These are phyloP conservation scores for Hypoxylon cercidicola DNA, from an alignment of 495 filamentous ascomycete species.

Conservation along the genomic window DNA sequence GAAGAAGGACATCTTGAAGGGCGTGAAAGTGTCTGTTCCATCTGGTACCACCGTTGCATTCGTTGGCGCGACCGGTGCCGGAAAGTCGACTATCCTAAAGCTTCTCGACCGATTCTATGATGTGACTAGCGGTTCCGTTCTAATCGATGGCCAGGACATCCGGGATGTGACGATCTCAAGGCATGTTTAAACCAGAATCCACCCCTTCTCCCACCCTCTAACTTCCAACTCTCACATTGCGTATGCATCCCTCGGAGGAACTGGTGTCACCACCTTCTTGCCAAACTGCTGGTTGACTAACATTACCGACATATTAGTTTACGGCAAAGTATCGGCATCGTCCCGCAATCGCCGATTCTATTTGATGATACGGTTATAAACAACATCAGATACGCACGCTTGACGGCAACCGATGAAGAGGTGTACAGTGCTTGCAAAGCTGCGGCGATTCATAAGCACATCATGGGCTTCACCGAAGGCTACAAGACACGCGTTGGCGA, in stretches of 20 bases:
- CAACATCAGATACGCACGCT: slow-evolving; percentile 75
- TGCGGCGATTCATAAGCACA: slow-evolving; percentile 75
- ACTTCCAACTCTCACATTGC: no score
- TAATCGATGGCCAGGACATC: slow-evolving; percentile 81
- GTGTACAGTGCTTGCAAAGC: slow-evolving; percentile 76
- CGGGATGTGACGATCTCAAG: slow-evolving; percentile 70
- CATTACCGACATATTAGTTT: slow-evolving; percentile 58
- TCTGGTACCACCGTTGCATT: slow-evolving; percentile 76
- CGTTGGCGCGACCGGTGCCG: slow-evolving; percentile 79
- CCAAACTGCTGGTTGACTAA: slow-evolving; percentile 11
- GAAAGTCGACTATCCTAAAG: slow-evolving; percentile 81
- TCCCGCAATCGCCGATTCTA: slow-evolving; percentile 73
- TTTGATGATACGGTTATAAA: slow-evolving; percentile 81
- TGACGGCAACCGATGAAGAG: slow-evolving; percentile 69
- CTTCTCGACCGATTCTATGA: slow-evolving; percentile 79
- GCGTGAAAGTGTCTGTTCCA: slow-evolving; percentile 68
- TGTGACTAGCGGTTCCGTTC: slow-evolving; percentile 67
- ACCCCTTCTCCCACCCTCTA: not conserved
- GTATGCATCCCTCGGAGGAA: not conserved
- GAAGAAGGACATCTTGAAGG: slow-evolving; percentile 71
- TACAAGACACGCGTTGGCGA: slow-evolving; percentile 72
- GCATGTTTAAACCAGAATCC: slow-evolving; percentile 42
- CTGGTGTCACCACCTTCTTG: not conserved
- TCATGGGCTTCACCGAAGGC: slow-evolving; percentile 70
- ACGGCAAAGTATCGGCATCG: slow-evolving; percentile 74